These are phyloP conservation scores for Boletales sp. DNA, from an alignment of 768 basidiomycete species.

Conservation along the genomic window DNA sequence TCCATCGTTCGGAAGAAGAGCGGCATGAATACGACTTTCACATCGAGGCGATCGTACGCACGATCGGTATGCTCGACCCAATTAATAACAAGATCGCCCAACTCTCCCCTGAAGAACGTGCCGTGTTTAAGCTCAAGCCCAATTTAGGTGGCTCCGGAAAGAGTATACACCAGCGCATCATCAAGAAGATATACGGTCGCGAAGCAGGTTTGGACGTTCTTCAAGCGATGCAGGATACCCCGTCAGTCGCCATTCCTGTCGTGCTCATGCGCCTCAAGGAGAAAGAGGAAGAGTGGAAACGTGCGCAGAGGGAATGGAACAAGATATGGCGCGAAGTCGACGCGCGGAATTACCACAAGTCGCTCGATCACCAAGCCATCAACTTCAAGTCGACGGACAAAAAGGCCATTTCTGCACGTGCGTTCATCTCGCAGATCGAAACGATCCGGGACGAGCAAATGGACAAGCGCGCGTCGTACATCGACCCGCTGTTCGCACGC, in stretches of 20 bases:
- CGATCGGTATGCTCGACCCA: constrained; percentile 88
- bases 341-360: constrained; percentile 89
- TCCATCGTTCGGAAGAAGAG: constrained; percentile 96
- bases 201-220: constrained; percentile 81
- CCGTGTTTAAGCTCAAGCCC: constrained; percentile 80
- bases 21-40: constrained; percentile 99
- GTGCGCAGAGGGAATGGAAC: constrained; percentile 97
- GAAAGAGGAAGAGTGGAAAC: constrained; percentile 98
- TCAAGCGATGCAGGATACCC: constrained; percentile 89
- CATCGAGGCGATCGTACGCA: constrained; percentile 90
- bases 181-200: constrained; percentile 96
- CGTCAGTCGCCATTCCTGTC: constrained; percentile 83
- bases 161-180: constrained; percentile 85
- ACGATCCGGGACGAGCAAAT: constrained; percentile 79
- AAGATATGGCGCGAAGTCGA: constrained; percentile 98
- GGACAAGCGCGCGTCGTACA: constrained; percentile 61
- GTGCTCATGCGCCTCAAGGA: constrained; percentile 86
- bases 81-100: constrained; percentile 83
- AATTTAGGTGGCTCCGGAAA: constrained; percentile 82
- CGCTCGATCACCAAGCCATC: constrained; percentile 90
- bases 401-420: constrained; percentile 70
- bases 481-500: constrained; percentile 51
- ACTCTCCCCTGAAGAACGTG: constrained; percentile 74
- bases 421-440: constrained; percentile 82
- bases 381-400: constrained; percentile 90